These are phyloP conservation scores for Parmelia sp. DNA, from an alignment of 495 filamentous ascomycete genomes.

Conservation along the genomic window DNA sequence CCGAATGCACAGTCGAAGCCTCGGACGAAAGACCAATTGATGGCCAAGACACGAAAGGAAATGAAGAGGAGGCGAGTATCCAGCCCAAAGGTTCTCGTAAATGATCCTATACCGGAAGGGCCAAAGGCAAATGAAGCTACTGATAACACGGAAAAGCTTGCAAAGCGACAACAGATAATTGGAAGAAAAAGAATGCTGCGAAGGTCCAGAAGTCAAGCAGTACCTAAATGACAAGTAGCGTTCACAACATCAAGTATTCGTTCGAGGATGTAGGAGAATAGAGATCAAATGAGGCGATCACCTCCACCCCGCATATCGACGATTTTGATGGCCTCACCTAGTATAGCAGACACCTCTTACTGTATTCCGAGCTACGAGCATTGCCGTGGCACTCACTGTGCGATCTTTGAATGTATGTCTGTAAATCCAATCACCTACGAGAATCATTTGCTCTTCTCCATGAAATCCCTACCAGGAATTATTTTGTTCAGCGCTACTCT, in stretches of 20 bases:
- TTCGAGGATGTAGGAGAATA: neutral
- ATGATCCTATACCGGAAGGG: neutral
- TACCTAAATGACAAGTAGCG: constrained; percentile 19
- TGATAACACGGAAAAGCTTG: constrained; percentile 47
- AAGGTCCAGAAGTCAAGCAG: constrained; percentile 40
- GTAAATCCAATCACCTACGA: neutral
- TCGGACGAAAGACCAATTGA: constrained; percentile 21
- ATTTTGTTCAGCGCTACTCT: neutral
- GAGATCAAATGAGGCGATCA: neutral
- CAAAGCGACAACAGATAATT: constrained; percentile 60
- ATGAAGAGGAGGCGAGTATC: constrained; percentile 17
- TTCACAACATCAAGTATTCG: neutral
- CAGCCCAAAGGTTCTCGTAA: neutral
- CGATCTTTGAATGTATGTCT: neutral
- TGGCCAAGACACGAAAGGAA: constrained; percentile 29
- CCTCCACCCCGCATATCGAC: neutral
- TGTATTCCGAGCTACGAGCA: neutral
- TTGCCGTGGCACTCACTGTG: too few species aligned
- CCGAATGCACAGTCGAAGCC: constrained; percentile 22
- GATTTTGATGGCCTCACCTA: neutral
- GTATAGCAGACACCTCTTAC: neutral
- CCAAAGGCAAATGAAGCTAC: neutral
- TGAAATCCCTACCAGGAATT: neutral
- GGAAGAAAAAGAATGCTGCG: constrained; percentile 59
- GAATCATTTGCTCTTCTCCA: neutral